Evolutionary conservation across 148 eudicot species (phyloP).

Genomic region (Mesembryanthemum crystallinum): DNA sequence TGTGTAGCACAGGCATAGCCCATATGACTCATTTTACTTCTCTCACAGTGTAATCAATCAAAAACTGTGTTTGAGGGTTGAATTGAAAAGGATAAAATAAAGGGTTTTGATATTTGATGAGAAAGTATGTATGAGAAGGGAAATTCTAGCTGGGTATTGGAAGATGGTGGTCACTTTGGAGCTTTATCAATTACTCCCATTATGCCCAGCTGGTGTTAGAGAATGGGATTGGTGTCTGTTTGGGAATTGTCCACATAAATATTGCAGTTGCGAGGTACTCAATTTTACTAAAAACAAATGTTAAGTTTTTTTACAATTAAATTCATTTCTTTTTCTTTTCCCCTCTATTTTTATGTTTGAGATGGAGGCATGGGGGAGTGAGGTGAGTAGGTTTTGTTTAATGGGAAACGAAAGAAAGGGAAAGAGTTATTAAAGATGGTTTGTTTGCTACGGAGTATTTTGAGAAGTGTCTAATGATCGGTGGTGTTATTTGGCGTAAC

Average conservation of each 20-base stretch:
- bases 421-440: too few species aligned
- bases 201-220: neutral
- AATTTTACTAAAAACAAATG: too few species aligned
- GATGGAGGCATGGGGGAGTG: too few species aligned
- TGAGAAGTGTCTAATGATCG: too few species aligned
- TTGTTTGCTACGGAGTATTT: too few species aligned
- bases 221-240: slow-evolving; percentile 14
- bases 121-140: neutral
- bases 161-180: neutral
- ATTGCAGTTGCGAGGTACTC: neutral
- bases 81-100: neutral
- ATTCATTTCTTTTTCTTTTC: too few species aligned
- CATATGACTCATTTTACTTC: slow-evolving; percentile 22
- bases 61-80: neutral
- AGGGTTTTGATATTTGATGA: slow-evolving; percentile 5
- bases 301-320: too few species aligned
- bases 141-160: neutral
- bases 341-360: too few species aligned
- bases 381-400: too few species aligned
- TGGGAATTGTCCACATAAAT: slow-evolving; percentile 12
- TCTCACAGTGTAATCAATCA: neutral
- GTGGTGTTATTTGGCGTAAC: too few species aligned
- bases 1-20: slow-evolving; percentile 29
- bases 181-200: too few species aligned
- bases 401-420: too few species aligned